A percentile compares a stretch with the other conserved stretches of the same genome.
phyloP scores from a whole-genome alignment of 495 filamentous ascomycete genomes.

The Trichoderma orchidacearum region DNA sequence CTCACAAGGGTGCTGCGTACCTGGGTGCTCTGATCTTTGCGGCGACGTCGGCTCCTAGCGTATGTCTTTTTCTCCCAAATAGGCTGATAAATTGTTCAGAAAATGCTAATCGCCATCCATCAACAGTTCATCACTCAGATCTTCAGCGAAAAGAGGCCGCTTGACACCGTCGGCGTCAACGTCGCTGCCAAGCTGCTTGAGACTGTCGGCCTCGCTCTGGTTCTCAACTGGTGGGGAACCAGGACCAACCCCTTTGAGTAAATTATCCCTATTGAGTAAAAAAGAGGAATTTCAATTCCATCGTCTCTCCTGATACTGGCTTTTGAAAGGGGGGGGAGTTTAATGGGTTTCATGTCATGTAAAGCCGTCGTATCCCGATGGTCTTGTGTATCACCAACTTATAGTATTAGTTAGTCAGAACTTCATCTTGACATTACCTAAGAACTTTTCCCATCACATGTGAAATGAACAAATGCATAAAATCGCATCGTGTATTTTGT shows the following conservation, averaged over 20 bases:
- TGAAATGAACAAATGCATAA: no score
- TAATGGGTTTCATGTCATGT: neutral
- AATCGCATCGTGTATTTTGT: no score
- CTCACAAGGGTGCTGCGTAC: constrained; percentile 95
- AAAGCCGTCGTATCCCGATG: neutral
- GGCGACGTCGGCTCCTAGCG: constrained; percentile 74
- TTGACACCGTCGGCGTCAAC: constrained; percentile 80
- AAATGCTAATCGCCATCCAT: neutral
- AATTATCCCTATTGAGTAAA: no score
- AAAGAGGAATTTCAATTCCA: no score
- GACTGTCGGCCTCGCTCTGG: constrained; percentile 80
- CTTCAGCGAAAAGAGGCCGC: constrained; percentile 77
- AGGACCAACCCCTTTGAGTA: constrained; percentile 72
- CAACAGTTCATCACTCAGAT: constrained; percentile 70
- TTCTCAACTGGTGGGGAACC: constrained; percentile 97
- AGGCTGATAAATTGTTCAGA: neutral
- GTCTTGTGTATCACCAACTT: neutral
- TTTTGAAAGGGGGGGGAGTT: neutral
- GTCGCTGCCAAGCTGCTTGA: constrained; percentile 74
- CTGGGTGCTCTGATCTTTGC: constrained; percentile 83
- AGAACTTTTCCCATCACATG: no score
- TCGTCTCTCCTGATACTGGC: neutral
- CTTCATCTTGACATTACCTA: no score
- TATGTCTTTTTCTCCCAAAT: constrained; percentile 36
- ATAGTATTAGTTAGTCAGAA: no score